Evolutionary conservation across 1,284 basidiomycete species (phyloP).

Genomic region (Amylostereum chailletii): DNA sequence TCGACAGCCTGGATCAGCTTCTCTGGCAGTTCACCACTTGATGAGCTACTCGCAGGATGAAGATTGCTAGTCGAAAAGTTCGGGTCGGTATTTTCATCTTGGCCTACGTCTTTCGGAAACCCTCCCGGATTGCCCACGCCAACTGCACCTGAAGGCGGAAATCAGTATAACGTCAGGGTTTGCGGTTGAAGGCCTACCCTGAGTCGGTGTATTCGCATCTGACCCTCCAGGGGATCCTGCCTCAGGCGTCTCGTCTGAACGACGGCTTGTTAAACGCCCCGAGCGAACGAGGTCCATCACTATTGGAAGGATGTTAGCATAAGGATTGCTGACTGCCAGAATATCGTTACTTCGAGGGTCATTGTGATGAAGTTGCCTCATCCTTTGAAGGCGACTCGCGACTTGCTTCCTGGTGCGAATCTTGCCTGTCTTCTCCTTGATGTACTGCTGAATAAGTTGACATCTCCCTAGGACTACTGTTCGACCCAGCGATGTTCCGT

Average conservation of each 20-base stretch:
- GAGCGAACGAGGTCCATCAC: constrained; percentile 5
- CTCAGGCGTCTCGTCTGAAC: no score
- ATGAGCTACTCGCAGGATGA: not conserved
- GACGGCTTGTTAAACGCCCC: not conserved
- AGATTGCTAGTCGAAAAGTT: not conserved
- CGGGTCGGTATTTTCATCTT: not conserved
- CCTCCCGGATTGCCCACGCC: no score
- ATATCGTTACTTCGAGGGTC: constrained; percentile 8
- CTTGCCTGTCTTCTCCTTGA: constrained; percentile 13
- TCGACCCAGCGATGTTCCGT: not conserved
- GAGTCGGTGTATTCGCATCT: not conserved
- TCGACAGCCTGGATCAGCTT: not conserved
- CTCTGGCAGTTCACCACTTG: not conserved
- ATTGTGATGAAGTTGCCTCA: constrained; percentile 9
- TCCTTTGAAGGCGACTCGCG: constrained; percentile 13
- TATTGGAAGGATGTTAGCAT: not conserved
- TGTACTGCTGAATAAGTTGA: constrained; percentile 13
- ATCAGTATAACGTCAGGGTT: not conserved
- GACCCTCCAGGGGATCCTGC: not conserved
- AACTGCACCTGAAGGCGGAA: no score
- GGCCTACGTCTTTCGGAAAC: not conserved
- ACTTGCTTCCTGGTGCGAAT: constrained; percentile 14
- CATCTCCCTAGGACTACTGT: constrained; percentile 9
- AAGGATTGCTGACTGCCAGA: not conserved
- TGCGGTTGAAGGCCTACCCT: not conserved